phyloP scores from a whole-genome alignment of 352 stramenopile genomes.

The Pythium rishiriense region DNA sequence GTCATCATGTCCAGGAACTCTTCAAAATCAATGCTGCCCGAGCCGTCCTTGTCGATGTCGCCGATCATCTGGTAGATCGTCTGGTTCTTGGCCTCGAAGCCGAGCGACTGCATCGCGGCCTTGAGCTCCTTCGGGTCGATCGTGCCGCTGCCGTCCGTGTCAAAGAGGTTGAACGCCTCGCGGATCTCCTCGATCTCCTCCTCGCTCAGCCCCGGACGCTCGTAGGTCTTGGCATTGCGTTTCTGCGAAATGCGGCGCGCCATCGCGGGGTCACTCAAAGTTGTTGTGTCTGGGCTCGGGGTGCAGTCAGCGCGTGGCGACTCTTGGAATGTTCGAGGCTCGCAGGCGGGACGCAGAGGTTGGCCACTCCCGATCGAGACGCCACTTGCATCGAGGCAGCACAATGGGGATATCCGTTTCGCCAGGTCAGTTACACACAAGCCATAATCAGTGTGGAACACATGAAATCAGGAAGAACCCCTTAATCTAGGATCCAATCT shows the following conservation, averaged over 20 bases:
- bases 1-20: constrained; percentile 98
- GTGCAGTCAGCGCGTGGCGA: neutral
- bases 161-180: constrained; percentile 97
- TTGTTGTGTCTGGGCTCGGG: neutral
- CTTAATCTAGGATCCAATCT: constrained; percentile 5
- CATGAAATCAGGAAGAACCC: neutral
- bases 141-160: constrained; percentile 95
- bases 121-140: constrained; percentile 98
- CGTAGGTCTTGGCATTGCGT: constrained; percentile 91
- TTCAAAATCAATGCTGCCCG: constrained; percentile 95
- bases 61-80: constrained; percentile 98
- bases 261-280: constrained; percentile 30
- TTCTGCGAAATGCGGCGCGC: constrained; percentile 77
- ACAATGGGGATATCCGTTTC: neutral
- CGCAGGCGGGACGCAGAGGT: neutral
- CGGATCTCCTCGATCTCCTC: constrained; percentile 96
- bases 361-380: neutral
- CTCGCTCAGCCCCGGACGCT: constrained; percentile 87
- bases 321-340: constrained; percentile 15
- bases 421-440: constrained; percentile 1
- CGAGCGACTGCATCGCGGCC: constrained; percentile 95
- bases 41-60: constrained; percentile 96
- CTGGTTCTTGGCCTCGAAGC: constrained; percentile 97
- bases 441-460: neutral
- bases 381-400: neutral